These are phyloP conservation scores for Paraconiothyrium sp. DNA, from an alignment of 2,329 filamentous ascomycete genomes.

Conservation along the genomic window DNA sequence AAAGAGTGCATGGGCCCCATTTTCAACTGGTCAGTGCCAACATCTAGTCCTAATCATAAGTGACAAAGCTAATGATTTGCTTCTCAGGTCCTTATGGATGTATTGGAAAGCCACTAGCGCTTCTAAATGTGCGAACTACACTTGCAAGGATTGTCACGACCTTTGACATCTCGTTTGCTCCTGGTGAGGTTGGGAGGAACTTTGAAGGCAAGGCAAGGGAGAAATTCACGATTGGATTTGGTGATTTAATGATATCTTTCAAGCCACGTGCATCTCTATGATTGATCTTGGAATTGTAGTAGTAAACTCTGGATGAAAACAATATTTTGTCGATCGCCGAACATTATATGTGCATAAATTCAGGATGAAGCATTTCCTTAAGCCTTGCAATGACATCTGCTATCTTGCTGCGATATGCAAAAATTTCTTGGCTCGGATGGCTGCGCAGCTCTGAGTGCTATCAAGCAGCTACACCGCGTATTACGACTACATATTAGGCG, in stretches of 20 bases:
- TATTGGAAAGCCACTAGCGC: not conserved
- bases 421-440: too few relatives aligned
- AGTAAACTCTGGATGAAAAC: not conserved
- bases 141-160: not conserved
- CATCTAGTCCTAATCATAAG: not conserved
- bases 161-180: not conserved
- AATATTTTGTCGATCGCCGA: not conserved
- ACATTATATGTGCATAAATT: too few relatives aligned
- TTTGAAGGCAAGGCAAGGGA: not conserved
- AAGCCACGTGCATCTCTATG: not conserved
- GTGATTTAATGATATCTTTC: not conserved
- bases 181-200: not conserved
- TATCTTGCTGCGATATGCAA: too few relatives aligned
- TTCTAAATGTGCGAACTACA: not conserved
- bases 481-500: too few relatives aligned
- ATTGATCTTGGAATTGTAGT: not conserved
- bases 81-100: not conserved
- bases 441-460: too few relatives aligned
- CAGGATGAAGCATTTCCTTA: too few relatives aligned
- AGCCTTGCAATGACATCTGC: too few relatives aligned
- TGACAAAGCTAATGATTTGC: not conserved
- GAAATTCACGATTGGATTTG: not conserved
- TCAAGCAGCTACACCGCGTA: too few relatives aligned
- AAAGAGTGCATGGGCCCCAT: slow-evolving; percentile 21
- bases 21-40: slow-evolving; percentile 4